Evolutionary conservation across 225 moss, liverwort and hornwort species (phyloP).

Genomic region (Straminergon stramineum): DNA sequence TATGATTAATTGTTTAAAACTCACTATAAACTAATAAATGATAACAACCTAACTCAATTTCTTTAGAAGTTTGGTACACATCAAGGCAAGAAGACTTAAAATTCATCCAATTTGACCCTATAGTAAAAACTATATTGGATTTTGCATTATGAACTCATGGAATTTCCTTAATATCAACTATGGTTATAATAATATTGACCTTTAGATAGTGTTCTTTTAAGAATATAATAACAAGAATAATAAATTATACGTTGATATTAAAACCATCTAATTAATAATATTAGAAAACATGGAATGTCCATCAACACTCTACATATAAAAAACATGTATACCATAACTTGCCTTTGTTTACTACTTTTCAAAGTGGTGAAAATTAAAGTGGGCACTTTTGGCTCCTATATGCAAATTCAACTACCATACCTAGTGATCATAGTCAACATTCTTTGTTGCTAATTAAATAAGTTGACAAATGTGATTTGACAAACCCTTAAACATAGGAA

Average conservation of each 20-base stretch:
- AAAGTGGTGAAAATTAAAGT: not conserved
- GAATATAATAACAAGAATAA: not conserved
- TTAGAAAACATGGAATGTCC: not conserved
- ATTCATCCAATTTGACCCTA: fast-evolving
- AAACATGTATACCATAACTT: not conserved
- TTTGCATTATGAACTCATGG: not conserved
- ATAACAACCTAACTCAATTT: no score
- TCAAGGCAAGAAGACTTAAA: not conserved
- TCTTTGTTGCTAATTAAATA: not conserved
- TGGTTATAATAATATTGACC: no score
- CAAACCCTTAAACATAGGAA: not conserved
- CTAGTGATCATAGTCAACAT: not conserved
- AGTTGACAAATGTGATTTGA: not conserved
- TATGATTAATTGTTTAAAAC: not conserved
- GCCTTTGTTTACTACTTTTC: not conserved
- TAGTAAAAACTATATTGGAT: not conserved
- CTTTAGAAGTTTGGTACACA: not conserved
- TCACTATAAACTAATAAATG: not conserved
- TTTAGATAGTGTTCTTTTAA: not conserved
- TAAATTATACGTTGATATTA: not conserved
- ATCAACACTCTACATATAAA: not conserved
- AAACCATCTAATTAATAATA: not conserved
- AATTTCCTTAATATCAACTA: no score
- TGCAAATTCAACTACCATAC: not conserved
- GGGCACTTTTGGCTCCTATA: not conserved